Percentiles rank a stretch among this genome's conserved stretches.
phyloP scores from a whole-genome alignment of 2,329 filamentous ascomycete genomes.

The Dactylellina leptospora region DNA sequence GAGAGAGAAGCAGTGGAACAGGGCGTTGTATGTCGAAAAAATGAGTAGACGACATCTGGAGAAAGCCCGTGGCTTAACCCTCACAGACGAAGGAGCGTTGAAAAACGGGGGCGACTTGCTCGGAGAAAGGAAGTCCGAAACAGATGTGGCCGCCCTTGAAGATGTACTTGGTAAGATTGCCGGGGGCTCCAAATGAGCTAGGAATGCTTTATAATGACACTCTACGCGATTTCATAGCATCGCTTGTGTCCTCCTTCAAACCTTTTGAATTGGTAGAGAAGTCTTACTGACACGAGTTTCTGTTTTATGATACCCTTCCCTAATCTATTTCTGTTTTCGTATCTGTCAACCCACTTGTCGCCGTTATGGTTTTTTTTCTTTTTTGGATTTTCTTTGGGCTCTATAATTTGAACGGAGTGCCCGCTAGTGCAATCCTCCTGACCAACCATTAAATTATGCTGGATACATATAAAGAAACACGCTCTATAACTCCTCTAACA shows the following conservation, averaged over 20 bases:
- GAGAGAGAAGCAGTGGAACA: conserved; percentile 72
- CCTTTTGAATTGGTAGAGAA: background rate
- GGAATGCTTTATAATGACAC: background rate
- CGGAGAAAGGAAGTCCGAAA: conserved; percentile 58
- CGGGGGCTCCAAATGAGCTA: conserved; percentile 16
- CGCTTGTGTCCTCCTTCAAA: background rate
- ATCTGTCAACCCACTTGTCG: background rate
- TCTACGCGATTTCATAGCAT: background rate
- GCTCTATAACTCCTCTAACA: conserved; percentile 18
- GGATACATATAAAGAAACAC: background rate
- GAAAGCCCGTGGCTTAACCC: conserved; percentile 71
- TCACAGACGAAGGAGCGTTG: conserved; percentile 70
- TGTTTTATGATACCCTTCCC: conserved; percentile 6
- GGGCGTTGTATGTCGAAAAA: conserved; percentile 83
- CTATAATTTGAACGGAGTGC: background rate
- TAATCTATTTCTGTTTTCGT: background rate
- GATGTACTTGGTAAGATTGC: conserved; percentile 61
- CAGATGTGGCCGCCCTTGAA: conserved; percentile 57
- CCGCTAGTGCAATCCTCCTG: no score
- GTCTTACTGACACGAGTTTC: background rate
- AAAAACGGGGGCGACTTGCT: conserved; percentile 65
- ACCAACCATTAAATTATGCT: no score
- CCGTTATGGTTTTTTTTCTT: background rate
- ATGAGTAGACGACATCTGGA: conserved; percentile 81
- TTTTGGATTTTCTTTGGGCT: background rate